phyloP scores from a whole-genome alignment of 2,329 filamentous ascomycete genomes.

The Lachnellula willkommii region DNA sequence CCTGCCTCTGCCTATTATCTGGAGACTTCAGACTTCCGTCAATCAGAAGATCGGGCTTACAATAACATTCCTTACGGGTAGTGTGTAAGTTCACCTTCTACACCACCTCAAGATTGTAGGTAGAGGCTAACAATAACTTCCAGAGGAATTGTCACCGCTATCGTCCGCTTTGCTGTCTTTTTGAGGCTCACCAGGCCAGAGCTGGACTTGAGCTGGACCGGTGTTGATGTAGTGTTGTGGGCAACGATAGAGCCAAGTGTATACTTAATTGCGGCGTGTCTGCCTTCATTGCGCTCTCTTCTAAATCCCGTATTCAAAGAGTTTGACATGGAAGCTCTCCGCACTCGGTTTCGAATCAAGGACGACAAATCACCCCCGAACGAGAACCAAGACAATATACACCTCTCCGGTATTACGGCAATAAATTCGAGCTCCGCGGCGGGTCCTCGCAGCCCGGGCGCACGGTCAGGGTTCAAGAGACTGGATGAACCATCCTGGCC shows the following conservation, averaged over 20 bases:
- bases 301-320: conserved; percentile 11
- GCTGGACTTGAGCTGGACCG: conserved; percentile 5
- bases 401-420: no score
- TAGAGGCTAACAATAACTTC: not conserved
- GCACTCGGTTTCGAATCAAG: no score
- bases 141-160: conserved; percentile 2
- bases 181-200: not conserved
- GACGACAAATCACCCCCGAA: no score
- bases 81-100: conserved; percentile 13
- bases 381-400: no score
- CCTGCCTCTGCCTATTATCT: conserved; percentile 5
- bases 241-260: conserved; percentile 19
- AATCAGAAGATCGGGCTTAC: conserved; percentile 3
- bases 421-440: not conserved
- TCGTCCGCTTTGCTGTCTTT: not conserved
- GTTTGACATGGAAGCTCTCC: not conserved
- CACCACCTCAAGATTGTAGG: not conserved
- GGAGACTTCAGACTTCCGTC: conserved; percentile 1
- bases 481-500: not conserved
- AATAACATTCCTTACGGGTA: conserved; percentile 2
- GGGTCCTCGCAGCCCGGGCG: not conserved
- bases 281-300: conserved; percentile 21
- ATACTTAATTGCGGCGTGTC: conserved; percentile 19
- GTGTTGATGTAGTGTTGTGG: conserved; percentile 21
- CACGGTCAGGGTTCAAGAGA: not conserved